phyloP scores from a whole-genome alignment of 495 filamentous ascomycete genomes.

The Bathelium albidoporum region DNA sequence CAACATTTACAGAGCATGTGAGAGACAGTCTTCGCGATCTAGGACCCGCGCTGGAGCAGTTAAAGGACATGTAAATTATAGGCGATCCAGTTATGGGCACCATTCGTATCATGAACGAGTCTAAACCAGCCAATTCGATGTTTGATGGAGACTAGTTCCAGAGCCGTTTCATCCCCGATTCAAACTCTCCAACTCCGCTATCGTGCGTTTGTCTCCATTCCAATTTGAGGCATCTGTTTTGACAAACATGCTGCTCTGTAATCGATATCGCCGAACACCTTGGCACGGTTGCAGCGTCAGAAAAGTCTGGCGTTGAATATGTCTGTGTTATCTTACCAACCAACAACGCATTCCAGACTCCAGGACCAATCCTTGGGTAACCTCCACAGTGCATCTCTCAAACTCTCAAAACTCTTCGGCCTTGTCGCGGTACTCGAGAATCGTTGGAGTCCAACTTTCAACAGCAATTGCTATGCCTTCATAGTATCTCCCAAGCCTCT shows the following conservation, averaged over 20 bases:
- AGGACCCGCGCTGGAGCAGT: neutral
- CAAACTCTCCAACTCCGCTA: no score
- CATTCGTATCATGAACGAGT: neutral
- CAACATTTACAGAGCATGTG: neutral
- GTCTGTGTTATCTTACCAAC: no score
- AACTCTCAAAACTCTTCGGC: neutral
- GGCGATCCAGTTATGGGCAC: neutral
- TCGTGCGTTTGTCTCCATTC: no score
- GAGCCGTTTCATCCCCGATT: no score
- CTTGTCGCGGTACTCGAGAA: neutral
- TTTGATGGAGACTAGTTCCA: no score
- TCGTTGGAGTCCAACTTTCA: neutral
- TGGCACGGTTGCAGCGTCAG: no score
- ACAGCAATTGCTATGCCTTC: neutral
- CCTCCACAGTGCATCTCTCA: no score
- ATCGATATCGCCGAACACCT: no score
- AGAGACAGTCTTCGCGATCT: neutral
- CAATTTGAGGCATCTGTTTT: no score
- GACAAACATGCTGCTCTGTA: no score
- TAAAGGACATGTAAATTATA: neutral
- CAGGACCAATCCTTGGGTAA: neutral
- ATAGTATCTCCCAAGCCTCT: conserved; percentile 23
- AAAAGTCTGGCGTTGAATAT: no score
- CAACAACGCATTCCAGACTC: neutral
- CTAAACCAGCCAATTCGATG: no score